Evolutionary conservation across 176 grass and related monocot species (phyloP), one percentile per base, ranked within the genome.

Genomic region (Lolium rigidum): DNA sequence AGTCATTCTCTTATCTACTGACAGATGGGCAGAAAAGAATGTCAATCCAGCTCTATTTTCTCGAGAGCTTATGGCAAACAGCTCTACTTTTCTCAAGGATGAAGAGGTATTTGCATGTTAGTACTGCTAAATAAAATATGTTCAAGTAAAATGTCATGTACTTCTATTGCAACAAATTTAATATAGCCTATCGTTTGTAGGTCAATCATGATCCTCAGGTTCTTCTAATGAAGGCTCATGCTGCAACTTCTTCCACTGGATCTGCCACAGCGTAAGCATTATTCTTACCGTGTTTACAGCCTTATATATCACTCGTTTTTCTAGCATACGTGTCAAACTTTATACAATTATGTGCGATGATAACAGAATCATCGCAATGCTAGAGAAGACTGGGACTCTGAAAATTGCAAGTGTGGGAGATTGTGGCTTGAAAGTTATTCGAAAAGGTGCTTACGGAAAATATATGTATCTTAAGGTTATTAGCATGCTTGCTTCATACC

Each of bases 31-130:
- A 77, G 96, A 91, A 85, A 90, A 71, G 84, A 80, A 91, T 86
- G 79, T 98, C n/a, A 92, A 98, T 90, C 96, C 96, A 74, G 96
- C 93, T 76, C 80, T 98, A 16, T 98, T 98, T 82, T 92, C 96
- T 74, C 89, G 88, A 65, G 93, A 98, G 74, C 86, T 98, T 76
- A 94, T 95, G 88, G 86, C 90, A 82, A 90, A 95, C 86, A 91
- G 78, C 82, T 95, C 90, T 52, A 84, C 63, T 58, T 90, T 95
- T 86, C 54, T 95, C 28, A 63, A 85, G 26, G 86, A 98, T 77
- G 96, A 92, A 65, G 93, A 92, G 93, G 96, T 98, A 75, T 63
- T 35, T 76, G 60, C 60, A 64, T 50, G 51, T 50, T 49, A 52
- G 7, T 20, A 74, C 22, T 26, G 4, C 48, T 9, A 75, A 69